Base-by-base conservation (phyloP, 768 basidiomycete genomes). In the Suillus plorans region DNA sequence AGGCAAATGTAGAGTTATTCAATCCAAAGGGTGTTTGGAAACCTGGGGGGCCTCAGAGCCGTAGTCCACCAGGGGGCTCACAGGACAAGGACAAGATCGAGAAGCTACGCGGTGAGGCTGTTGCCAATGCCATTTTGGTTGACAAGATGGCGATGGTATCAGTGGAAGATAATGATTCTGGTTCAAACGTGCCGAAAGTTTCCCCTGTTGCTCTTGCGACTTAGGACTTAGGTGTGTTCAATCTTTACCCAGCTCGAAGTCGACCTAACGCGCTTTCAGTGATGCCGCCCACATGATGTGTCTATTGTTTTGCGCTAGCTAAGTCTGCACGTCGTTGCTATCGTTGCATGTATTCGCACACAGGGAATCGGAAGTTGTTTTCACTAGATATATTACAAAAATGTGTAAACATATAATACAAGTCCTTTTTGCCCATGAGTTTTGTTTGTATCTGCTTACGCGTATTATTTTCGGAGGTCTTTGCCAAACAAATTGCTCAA, bases 401-500 rank as follows among this genome's bases (percentile, higher is more conserved):
- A 77, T 76, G 76, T 76, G 75, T 76, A 76, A 72, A 76, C 70
- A 76, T 76, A 71, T 77, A 77, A 76, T 77, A 68, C 65, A 67
- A 55, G 3, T 53, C n/a, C 61, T 69, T 69, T 68, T 66, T 66
- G 59, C 58, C 63, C 28, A 28, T 18, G 18, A 56, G 5, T 25
- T 47, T 18, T 22, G 50, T 64, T 39, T 72, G 68, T 69, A 67
- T 69, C 6, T 59, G 41, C 28, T 59, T 42, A 31, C 6, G 3
- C 12, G 20, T 72, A 67, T 74, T 74, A 68, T 61, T 73, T 72
- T 76, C 69, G 25, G 59, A 78, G 65, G 77, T 67, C 60, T 34
- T 75, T 73, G 75, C 70, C 74, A 76, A 80, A 80, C 66, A 78
- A 65, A 13, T 10, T 2, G 34, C 66, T 41, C 86, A 82, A 79